phyloP scores from a whole-genome alignment of 306 rosid species.

The Cucumis cinereus region DNA sequence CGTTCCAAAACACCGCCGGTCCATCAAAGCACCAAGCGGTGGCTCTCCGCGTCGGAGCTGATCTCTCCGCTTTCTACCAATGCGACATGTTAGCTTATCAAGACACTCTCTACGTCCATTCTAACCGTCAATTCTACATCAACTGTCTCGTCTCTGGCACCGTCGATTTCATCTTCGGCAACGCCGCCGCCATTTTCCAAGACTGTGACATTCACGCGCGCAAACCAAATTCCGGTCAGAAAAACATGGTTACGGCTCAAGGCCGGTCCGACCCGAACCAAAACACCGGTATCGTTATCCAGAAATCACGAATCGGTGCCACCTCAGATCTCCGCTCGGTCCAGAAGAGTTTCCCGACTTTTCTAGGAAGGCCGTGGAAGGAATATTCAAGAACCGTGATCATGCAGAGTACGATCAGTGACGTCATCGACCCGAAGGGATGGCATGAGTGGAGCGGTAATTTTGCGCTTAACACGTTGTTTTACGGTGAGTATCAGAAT shows the following conservation, averaged over 20 bases:
- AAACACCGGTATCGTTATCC: conserved; percentile 86
- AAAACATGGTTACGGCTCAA: conserved; percentile 85
- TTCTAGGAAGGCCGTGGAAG: conserved; percentile 58
- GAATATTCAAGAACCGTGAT: conserved; percentile 5
- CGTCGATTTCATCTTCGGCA: conserved; percentile 85
- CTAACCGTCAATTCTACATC: conserved; percentile 65
- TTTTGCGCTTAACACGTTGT: conserved; percentile 1
- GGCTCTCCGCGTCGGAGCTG: conserved; percentile 73
- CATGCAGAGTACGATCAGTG: background rate
- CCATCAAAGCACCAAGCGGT: conserved; percentile 95
- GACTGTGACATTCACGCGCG: conserved; percentile 77
- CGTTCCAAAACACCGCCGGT: conserved; percentile 85
- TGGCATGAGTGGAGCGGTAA: conserved; percentile 9
- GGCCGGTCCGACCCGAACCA: conserved; percentile 79
- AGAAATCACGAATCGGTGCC: conserved; percentile 57
- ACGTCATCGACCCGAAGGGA: conserved; percentile 6
- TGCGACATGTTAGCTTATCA: conserved; percentile 67
- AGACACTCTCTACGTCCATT: conserved; percentile 86
- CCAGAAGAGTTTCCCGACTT: conserved; percentile 34
- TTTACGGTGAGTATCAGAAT: conserved; percentile 5
- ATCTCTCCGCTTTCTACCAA: conserved; percentile 66
- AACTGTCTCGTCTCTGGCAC: conserved; percentile 55
- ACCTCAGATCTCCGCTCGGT: conserved; percentile 42
- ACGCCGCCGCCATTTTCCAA: conserved; percentile 60
- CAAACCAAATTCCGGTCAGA: conserved; percentile 57